These are phyloP conservation scores for Kodamaea anthophila DNA, from an alignment of 1,139 yeast genomes.

Conservation along the genomic window DNA sequence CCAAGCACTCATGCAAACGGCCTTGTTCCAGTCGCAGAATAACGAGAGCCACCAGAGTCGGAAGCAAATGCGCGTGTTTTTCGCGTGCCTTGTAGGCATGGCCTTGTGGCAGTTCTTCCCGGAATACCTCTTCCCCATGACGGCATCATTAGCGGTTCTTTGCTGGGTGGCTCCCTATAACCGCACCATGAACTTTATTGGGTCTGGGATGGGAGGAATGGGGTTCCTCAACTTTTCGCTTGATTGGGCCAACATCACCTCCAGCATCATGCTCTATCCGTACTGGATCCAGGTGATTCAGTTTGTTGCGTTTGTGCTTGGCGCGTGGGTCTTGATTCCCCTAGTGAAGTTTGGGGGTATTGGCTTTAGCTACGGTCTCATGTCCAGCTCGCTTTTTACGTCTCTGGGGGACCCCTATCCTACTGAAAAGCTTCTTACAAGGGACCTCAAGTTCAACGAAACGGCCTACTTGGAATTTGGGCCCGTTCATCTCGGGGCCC, in stretches of 20 bases:
- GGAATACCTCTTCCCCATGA: conserved; percentile 15
- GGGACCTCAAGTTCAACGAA: conserved; percentile 11
- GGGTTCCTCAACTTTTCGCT: conserved; percentile 17
- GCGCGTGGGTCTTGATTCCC: conserved; percentile 17
- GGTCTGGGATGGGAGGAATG: conserved; percentile 20
- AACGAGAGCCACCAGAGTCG: conserved; percentile 9
- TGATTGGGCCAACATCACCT: conserved; percentile 18
- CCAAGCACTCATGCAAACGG: conserved; percentile 17
- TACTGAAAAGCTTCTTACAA: conserved; percentile 12
- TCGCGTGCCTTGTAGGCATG: conserved; percentile 21
- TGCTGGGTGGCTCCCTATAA: conserved; percentile 18
- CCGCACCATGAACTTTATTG: conserved; percentile 13
- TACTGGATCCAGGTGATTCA: conserved; percentile 19
- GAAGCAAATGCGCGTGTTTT: conserved; percentile 17
- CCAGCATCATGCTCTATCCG: conserved; percentile 16
- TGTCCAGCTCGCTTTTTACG: conserved; percentile 15
- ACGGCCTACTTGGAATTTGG: conserved; percentile 16
- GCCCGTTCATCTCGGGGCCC: conserved; percentile 31
- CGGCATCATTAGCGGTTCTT: conserved; percentile 15
- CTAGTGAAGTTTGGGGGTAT: conserved; percentile 14
- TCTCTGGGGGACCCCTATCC: conserved; percentile 13
- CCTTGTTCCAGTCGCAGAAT: conserved; percentile 15
- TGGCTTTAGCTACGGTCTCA: conserved; percentile 12
- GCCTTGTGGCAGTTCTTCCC: conserved; percentile 23
- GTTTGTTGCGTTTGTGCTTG: conserved; percentile 15